These are phyloP conservation scores for Starmerella etchellsii DNA, from an alignment of 805 yeast species.

Conservation along the genomic window DNA sequence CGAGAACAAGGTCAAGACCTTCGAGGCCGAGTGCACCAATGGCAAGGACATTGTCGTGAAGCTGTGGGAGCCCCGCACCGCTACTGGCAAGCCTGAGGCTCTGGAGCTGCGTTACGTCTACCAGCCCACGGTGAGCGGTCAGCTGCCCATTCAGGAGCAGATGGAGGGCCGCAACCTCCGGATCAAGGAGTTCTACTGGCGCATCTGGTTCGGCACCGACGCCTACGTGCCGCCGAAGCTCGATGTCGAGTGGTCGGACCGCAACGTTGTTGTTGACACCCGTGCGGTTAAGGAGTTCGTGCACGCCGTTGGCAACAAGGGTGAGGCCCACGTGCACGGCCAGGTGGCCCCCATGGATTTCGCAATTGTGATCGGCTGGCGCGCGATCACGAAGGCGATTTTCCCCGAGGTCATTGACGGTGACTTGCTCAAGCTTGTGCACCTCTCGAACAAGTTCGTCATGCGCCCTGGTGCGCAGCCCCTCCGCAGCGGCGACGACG, in stretches of 20 bases:
- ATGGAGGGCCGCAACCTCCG: conserved; percentile 84
- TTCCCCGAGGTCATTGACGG: conserved; percentile 96
- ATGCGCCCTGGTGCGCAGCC: conserved; percentile 89
- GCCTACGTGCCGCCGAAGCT: conserved; percentile 44
- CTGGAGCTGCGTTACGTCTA: conserved; percentile 68
- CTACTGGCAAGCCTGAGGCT: conserved; percentile 58
- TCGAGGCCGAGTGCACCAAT: conserved; percentile 42
- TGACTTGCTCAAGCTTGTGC: conserved; percentile 86
- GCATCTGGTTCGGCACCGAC: conserved; percentile 72
- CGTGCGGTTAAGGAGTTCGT: conserved; percentile 82
- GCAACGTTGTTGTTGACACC: conserved; percentile 46
- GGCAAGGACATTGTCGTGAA: conserved; percentile 48
- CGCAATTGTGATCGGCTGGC: conserved; percentile 97
- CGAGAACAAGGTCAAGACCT: conserved; percentile 65
- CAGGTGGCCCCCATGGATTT: conserved; percentile 94
- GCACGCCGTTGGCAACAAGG: conserved; percentile 92
- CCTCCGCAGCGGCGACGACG: conserved; percentile 74
- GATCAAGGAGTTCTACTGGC: conserved; percentile 95
- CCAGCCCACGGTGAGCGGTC: conserved; percentile 68
- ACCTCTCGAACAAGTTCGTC: conserved; percentile 84
- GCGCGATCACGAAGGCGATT: conserved; percentile 92
- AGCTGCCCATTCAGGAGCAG: conserved; percentile 84
- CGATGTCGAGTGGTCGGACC: conserved; percentile 61
- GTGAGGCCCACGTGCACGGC: conserved; percentile 87
- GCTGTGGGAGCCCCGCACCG: conserved; percentile 80